Conservation (phyloP, 2,329 filamentous ascomycete species). For the Fusarium mexicanum region DNA sequence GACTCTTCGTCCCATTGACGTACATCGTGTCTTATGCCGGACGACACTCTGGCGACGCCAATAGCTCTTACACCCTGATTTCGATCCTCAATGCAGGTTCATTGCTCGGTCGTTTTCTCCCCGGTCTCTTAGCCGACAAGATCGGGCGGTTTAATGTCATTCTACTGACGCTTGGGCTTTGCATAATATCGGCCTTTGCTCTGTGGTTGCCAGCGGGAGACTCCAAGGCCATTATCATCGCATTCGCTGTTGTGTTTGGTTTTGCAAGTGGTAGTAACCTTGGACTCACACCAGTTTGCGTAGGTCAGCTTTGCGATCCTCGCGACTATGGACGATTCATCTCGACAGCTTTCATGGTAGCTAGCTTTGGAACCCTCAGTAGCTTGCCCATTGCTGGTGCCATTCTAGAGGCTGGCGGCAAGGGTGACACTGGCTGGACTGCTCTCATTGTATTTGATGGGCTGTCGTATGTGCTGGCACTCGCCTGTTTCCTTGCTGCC, state of each 20-base stretch:
- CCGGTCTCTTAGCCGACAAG: conserved; percentile 78
- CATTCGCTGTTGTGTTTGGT: conserved; percentile 78
- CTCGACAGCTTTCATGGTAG: conserved; percentile 80
- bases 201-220: conserved; percentile 75
- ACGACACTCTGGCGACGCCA: conserved; percentile 39
- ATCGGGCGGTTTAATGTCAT: conserved; percentile 85
- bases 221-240: conserved; percentile 67
- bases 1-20: conserved; percentile 77
- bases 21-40: conserved; percentile 80
- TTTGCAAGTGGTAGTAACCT: conserved; percentile 84
- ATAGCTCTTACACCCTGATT: conserved; percentile 73
- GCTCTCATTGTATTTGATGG: conserved; percentile 53
- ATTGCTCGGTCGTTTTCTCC: conserved; percentile 78
- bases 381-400: conserved; percentile 57
- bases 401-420: conserved; percentile 45
- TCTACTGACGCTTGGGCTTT: conserved; percentile 69
- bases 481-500: conserved; percentile 32
- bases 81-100: conserved; percentile 83
- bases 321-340: conserved; percentile 80
- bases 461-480: conserved; percentile 29
- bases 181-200: conserved; percentile 66
- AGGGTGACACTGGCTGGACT: conserved; percentile 47
- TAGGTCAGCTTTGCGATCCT: conserved; percentile 82
- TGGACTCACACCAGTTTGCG: conserved; percentile 79
- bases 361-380: conserved; percentile 72